phyloP scores from a whole-genome alignment of 305 asterid genomes.

The Solanum hybrid region DNA sequence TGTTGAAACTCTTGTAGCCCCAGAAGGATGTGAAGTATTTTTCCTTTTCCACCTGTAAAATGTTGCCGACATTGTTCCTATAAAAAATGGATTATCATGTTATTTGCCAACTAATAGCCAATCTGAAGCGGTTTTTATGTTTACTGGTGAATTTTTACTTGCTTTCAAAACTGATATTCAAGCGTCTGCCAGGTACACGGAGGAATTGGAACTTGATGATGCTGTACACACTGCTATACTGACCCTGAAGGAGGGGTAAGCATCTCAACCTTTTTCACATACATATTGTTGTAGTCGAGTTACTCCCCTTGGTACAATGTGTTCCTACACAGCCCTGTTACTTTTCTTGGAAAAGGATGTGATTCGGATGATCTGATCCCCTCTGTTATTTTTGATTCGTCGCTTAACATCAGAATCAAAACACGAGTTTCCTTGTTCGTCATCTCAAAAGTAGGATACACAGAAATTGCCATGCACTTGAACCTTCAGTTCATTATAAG shows the following conservation, averaged over 20 bases:
- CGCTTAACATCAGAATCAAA: not conserved
- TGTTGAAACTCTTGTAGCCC: not conserved
- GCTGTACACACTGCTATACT: slow-evolving; percentile 97
- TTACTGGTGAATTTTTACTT: not conserved
- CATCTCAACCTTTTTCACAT: not conserved
- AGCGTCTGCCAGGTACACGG: slow-evolving; percentile 57
- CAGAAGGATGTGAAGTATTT: not conserved
- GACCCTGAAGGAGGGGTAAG: slow-evolving; percentile 97
- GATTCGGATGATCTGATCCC: not conserved
- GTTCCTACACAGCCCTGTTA: not conserved
- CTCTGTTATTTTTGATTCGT: not conserved
- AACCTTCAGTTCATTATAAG: not conserved
- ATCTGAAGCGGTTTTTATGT: not conserved
- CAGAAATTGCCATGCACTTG: not conserved
- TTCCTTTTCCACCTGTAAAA: not conserved
- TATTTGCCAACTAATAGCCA: not conserved
- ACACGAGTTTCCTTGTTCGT: not conserved
- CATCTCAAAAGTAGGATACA: not conserved
- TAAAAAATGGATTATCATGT: not conserved
- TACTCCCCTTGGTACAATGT: not conserved
- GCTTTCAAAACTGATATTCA: not conserved
- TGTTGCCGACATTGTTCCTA: not conserved
- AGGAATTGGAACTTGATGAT: slow-evolving; percentile 96
- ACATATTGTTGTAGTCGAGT: not conserved
- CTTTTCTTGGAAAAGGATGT: not conserved